Conservation (phyloP, 2,329 filamentous ascomycete genomes). For the Xylaria sp. region DNA sequence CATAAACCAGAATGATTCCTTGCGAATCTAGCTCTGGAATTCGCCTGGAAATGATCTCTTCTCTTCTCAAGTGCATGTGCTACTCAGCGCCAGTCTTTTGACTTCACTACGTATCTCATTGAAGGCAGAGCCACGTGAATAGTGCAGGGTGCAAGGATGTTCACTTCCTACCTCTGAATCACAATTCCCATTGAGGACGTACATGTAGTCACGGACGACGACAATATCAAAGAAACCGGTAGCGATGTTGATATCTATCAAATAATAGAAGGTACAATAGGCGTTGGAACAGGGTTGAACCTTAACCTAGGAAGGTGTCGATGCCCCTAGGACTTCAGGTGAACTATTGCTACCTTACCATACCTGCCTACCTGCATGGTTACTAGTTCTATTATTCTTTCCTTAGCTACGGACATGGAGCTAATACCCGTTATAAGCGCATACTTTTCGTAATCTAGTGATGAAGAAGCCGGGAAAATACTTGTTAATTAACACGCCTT, state of each 20-base stretch:
- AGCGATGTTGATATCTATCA: neutral
- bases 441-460: neutral
- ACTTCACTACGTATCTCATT: neutral
- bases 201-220: neutral
- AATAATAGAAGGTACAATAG: neutral
- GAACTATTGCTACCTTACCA: neutral
- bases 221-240: neutral
- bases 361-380: neutral
- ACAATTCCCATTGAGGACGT: neutral
- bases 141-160: neutral
- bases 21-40: neutral
- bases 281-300: neutral
- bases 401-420: neutral
- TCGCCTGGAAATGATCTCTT: neutral
- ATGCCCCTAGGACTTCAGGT: neutral
- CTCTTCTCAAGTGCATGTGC: neutral
- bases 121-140: neutral
- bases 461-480: neutral
- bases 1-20: neutral
- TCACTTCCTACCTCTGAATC: neutral
- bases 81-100: neutral
- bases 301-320: neutral
- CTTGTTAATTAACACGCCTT: neutral
- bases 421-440: neutral
- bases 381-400: conserved; percentile 1